These are phyloP conservation scores for Salix suchowensis DNA, from an alignment of 345 rosid genomes.

Conservation along the genomic window DNA sequence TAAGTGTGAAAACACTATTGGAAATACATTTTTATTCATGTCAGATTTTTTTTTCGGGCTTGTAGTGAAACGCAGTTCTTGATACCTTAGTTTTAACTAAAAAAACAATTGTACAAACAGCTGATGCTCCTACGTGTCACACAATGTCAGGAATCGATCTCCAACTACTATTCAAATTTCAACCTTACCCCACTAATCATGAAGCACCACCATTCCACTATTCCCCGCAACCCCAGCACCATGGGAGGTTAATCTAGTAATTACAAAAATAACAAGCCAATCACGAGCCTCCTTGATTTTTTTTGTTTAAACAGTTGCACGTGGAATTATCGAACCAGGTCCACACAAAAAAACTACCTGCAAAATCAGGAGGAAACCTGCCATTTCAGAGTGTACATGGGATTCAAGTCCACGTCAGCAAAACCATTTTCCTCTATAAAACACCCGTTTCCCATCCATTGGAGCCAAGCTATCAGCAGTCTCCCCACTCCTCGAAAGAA, in stretches of 20 bases:
- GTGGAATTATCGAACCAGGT: neutral
- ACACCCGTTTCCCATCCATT: constrained; percentile 20
- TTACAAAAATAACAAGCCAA: neutral
- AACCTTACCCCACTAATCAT: neutral
- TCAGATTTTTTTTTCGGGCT: no score
- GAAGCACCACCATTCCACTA: neutral
- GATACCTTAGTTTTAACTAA: no score
- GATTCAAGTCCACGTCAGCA: constrained; percentile 35
- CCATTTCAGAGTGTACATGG: constrained; percentile 11
- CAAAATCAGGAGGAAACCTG: neutral
- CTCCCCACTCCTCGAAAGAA: constrained; percentile 1
- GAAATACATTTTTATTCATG: no score
- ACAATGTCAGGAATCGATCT: neutral
- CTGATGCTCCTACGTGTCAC: constrained; percentile 9
- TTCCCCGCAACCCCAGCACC: neutral
- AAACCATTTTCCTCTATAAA: constrained; percentile 33
- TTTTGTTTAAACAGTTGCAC: neutral
- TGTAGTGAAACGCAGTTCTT: no score
- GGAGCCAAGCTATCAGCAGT: neutral
- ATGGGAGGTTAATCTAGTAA: neutral
- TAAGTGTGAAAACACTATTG: no score
- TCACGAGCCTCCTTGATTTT: neutral
- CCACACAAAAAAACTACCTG: neutral
- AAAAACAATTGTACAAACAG: no score
- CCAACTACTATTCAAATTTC: constrained; percentile 5